A percentile compares a stretch with the other conserved stretches of the same genome.
These are phyloP conservation scores for Termitomyces sp. DNA, from an alignment of 768 basidiomycete genomes.

Conservation along the genomic window DNA sequence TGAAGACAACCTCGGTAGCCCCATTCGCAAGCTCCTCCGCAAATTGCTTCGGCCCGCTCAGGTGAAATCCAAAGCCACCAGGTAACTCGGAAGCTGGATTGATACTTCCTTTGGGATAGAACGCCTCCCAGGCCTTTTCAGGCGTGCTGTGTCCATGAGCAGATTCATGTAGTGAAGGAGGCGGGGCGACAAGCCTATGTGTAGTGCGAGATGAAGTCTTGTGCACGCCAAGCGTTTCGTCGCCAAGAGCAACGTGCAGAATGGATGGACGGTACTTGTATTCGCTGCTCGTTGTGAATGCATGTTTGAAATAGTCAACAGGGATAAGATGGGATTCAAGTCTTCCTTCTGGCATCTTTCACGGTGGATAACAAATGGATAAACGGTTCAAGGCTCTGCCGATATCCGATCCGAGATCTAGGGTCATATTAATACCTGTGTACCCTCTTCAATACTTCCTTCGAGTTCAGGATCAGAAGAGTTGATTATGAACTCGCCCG, in stretches of 20 bases:
- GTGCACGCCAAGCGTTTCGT: constrained; percentile 44
- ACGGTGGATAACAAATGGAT: too few relatives aligned
- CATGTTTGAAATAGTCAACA: constrained; percentile 21
- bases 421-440: too few relatives aligned
- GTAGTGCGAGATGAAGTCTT: constrained; percentile 33
- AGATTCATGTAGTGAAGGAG: constrained; percentile 11
- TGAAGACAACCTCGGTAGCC: constrained; percentile 52
- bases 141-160: constrained; percentile 14
- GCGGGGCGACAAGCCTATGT: constrained; percentile 26
- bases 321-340: not conserved
- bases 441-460: too few relatives aligned
- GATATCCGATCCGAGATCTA: not conserved
- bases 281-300: constrained; percentile 35
- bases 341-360: not conserved
- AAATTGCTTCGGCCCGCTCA: constrained; percentile 47
- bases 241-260: constrained; percentile 28
- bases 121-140: constrained; percentile 51
- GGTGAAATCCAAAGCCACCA: constrained; percentile 70
- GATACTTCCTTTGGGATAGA: constrained; percentile 55
- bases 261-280: constrained; percentile 16
- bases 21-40: constrained; percentile 24
- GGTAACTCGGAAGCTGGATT: constrained; percentile 45
- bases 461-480: not conserved
- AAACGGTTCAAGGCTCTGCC: not conserved
- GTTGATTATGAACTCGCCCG: not conserved